A percentile compares a stretch with the other conserved stretches of the same genome.
phyloP scores from a whole-genome alignment of 768 basidiomycete genomes.

The Phanerochaete carnosa region DNA sequence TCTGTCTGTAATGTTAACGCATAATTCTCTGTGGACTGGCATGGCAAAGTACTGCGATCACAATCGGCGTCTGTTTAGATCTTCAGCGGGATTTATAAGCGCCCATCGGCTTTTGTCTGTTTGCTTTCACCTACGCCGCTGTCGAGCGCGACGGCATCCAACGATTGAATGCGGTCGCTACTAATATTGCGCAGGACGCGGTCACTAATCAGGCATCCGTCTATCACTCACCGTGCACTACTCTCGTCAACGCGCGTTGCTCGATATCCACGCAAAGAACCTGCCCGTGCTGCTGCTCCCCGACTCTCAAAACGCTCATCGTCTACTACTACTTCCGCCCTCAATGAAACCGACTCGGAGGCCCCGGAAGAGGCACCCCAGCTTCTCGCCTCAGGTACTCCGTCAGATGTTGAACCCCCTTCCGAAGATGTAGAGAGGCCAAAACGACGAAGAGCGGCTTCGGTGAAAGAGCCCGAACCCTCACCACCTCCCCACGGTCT shows the following conservation, averaged over 20 bases:
- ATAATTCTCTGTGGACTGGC: not conserved
- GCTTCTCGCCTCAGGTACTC: constrained; percentile 14
- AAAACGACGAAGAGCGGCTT: constrained; percentile 34
- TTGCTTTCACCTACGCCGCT: not conserved
- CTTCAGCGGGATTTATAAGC: not conserved
- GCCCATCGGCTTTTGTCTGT: not conserved
- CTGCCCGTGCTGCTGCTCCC: constrained; percentile 14
- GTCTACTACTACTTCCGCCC: constrained; percentile 30
- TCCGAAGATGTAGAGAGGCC: constrained; percentile 37
- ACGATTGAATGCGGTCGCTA: constrained; percentile 35
- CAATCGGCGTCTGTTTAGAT: not conserved
- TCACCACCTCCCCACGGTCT: constrained; percentile 36
- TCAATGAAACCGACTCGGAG: constrained; percentile 13
- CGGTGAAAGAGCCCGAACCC: constrained; percentile 22
- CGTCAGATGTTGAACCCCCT: constrained; percentile 17
- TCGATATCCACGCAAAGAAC: constrained; percentile 30
- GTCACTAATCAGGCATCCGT: constrained; percentile 26
- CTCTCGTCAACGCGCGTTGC: constrained; percentile 26
- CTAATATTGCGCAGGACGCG: constrained; percentile 32
- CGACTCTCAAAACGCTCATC: constrained; percentile 27
- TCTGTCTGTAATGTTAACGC: constrained; percentile 3
- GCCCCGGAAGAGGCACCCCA: not conserved
- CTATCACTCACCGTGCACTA: constrained; percentile 24
- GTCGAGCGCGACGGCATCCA: constrained; percentile 5
- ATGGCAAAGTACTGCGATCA: not conserved